Conservation (phyloP, 441 rosid species). For the Rhodomyrtus psidioides region DNA sequence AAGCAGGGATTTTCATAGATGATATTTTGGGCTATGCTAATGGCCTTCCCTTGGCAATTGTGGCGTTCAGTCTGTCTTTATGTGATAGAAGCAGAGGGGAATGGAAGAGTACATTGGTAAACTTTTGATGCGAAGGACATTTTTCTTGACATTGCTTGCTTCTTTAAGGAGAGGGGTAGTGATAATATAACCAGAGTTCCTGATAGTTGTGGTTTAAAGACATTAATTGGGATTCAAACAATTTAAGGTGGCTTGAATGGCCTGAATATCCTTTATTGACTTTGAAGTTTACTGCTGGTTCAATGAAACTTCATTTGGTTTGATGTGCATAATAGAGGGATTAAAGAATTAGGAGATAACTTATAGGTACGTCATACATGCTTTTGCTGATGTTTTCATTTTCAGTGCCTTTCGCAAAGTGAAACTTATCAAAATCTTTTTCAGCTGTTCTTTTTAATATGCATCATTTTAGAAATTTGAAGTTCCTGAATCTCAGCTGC, state of each 20-base stretch:
- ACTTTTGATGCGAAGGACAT: not conserved
- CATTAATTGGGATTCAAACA: not conserved
- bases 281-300: not conserved
- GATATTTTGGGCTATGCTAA: not conserved
- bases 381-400: too few species aligned
- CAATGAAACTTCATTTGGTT: too few species aligned
- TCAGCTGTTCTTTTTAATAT: too few species aligned
- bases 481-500: too few species aligned
- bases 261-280: rapidly evolving
- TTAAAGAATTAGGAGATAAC: too few species aligned
- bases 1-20: not conserved
- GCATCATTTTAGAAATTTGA: too few species aligned
- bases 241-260: not conserved
- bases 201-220: rapidly evolving
- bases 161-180: not conserved
- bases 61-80: not conserved
- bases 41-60: not conserved
- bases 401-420: too few species aligned
- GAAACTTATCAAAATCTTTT: too few species aligned
- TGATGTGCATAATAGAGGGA: too few species aligned
- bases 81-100: rapidly evolving
- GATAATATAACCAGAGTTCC: not conserved
- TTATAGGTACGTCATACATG: too few species aligned
- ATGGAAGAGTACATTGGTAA: not conserved
- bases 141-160: not conserved